Percentiles rank a stretch among this genome's conserved stretches.
phyloP scores from a whole-genome alignment of 345 rosid species.

The Gossypium raimondii region DNA sequence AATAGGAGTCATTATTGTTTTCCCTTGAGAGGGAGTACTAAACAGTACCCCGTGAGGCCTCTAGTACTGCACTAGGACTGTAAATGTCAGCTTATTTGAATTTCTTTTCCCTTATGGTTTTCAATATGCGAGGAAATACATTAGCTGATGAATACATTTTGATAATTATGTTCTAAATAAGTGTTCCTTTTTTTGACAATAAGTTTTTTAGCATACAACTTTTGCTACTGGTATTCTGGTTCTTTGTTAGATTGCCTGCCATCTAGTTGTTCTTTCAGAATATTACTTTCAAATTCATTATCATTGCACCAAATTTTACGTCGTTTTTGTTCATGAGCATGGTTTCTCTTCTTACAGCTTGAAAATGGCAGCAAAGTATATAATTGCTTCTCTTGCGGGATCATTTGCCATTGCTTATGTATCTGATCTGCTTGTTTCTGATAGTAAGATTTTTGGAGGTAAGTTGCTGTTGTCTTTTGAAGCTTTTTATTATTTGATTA shows the following conservation, averaged over 20 bases:
- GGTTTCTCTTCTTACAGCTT: conserved; percentile 19
- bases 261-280: not conserved
- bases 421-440: conserved; percentile 49
- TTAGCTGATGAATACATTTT: no score
- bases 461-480: conserved; percentile 13
- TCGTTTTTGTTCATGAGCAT: not conserved
- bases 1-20: not conserved
- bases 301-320: not conserved
- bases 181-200: not conserved
- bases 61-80: not conserved
- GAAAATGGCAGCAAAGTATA: conserved; percentile 52
- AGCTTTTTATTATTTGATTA: not conserved
- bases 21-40: not conserved
- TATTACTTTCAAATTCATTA: not conserved
- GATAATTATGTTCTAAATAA: not conserved
- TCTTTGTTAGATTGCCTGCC: not conserved
- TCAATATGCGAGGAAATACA: no score
- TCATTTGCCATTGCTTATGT: conserved; percentile 58
- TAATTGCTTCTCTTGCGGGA: conserved; percentile 47
- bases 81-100: not conserved
- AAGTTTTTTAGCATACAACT: not conserved
- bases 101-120: not conserved
- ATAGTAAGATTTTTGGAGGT: conserved; percentile 83
- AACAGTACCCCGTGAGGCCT: not conserved
- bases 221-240: not conserved